Percentiles rank a stretch among this genome's conserved stretches.
phyloP scores from a whole-genome alignment of 1,139 yeast genomes.

The Sugiyamaella sp. region DNA sequence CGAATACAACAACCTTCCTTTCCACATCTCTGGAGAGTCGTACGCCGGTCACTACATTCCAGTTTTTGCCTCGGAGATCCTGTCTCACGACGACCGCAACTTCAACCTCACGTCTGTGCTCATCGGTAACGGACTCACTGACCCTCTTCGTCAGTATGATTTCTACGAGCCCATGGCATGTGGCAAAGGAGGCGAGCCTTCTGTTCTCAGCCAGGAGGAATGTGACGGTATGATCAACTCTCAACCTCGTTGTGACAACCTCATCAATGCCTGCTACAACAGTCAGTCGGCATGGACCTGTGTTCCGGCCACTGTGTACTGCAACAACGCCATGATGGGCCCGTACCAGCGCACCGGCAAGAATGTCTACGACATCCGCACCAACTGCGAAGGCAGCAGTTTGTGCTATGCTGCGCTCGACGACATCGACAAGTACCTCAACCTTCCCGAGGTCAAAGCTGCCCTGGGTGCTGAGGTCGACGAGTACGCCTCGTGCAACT shows the following conservation, averaged over 20 bases:
- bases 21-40: conserved; percentile 88
- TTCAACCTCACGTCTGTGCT: conserved; percentile 71
- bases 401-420: conserved; percentile 63
- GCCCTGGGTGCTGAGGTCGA: conserved; percentile 64
- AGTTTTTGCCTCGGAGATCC: conserved; percentile 71
- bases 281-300: conserved; percentile 52
- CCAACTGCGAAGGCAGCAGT: conserved; percentile 54
- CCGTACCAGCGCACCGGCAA: conserved; percentile 63
- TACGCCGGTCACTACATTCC: conserved; percentile 91
- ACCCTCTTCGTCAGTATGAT: conserved; percentile 67
- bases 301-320: conserved; percentile 76
- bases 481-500: conserved; percentile 58
- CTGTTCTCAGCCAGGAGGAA: conserved; percentile 61
- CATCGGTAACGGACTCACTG: conserved; percentile 86
- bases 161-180: conserved; percentile 84
- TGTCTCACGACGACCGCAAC: conserved; percentile 60
- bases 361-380: conserved; percentile 71
- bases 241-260: conserved; percentile 59
- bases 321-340: conserved; percentile 58
- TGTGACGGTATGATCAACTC: conserved; percentile 59
- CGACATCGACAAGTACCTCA: conserved; percentile 61
- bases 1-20: conserved; percentile 55
- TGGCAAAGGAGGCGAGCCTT: conserved; percentile 75
- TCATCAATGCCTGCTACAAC: conserved; percentile 58
- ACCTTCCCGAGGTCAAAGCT: conserved; percentile 58